phyloP scores from a whole-genome alignment of 345 rosid genomes.

The Boechera stricta region DNA sequence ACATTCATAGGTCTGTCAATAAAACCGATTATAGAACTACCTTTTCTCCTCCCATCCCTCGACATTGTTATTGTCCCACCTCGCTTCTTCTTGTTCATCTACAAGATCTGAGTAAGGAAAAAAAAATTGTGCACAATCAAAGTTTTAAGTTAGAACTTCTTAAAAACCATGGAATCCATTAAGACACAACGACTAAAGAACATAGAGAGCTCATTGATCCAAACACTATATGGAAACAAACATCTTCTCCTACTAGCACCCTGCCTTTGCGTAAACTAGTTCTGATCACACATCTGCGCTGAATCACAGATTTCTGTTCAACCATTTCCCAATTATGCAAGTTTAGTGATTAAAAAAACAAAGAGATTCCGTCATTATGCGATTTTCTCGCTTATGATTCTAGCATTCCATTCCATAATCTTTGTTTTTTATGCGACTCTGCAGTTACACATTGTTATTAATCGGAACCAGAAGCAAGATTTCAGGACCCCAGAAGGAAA shows the following conservation, averaged over 20 bases:
- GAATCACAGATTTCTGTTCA: background rate
- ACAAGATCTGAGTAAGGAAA: conserved; percentile 12
- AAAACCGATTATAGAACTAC: conserved; percentile 1
- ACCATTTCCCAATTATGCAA: background rate
- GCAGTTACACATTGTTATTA: background rate
- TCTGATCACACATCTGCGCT: background rate
- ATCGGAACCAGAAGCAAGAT: conserved; percentile 6
- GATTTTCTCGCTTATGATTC: too few relatives aligned
- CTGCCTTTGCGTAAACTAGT: background rate
- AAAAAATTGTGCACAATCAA: background rate
- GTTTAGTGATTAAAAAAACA: background rate
- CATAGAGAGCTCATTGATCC: background rate
- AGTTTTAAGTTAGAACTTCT: background rate
- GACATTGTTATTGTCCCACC: conserved; percentile 39
- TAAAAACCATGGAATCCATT: background rate
- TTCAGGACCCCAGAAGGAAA: background rate
- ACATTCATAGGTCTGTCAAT: background rate
- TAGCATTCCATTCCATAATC: too few relatives aligned
- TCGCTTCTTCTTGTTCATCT: conserved; percentile 38
- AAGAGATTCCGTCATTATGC: background rate
- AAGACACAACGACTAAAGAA: conserved; percentile 13
- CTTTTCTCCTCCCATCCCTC: conserved; percentile 43
- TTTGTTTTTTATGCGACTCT: background rate
- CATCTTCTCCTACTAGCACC: background rate
- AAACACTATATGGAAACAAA: background rate